These are phyloP conservation scores for Thelephora ganbajun DNA, from an alignment of 768 basidiomycete genomes.

Conservation along the genomic window DNA sequence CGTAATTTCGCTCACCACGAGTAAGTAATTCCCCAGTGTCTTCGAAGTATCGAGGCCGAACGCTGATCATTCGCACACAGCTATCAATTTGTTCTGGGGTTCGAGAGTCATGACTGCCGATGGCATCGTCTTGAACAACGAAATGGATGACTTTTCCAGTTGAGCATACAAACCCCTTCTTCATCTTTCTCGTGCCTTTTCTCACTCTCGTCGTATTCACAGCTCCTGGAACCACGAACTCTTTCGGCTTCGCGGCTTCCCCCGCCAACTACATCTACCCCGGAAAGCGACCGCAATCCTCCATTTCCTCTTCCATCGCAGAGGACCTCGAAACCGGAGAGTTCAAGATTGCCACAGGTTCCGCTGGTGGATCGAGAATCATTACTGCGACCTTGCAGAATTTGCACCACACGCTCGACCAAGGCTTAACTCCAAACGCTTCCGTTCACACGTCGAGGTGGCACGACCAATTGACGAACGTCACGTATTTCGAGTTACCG, in stretches of 20 bases:
- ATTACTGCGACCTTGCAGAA: slow-evolving; percentile 25
- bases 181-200: not conserved
- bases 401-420: slow-evolving; percentile 21
- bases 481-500: slow-evolving; percentile 12
- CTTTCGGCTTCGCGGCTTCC: slow-evolving; percentile 23
- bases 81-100: slow-evolving; percentile 14
- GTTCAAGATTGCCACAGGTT: slow-evolving; percentile 22
- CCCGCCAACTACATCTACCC: slow-evolving; percentile 22
- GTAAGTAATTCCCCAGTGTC: slow-evolving; percentile 1
- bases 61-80: not conserved
- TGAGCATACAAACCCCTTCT: not conserved
- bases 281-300: slow-evolving; percentile 22
- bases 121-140: slow-evolving; percentile 12
- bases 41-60: not conserved
- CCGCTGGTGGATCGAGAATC: slow-evolving; percentile 22
- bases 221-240: slow-evolving; percentile 13
- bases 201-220: not conserved
- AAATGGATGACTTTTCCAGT: slow-evolving; percentile 18
- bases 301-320: slow-evolving; percentile 20
- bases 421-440: slow-evolving; percentile 13
- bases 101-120: slow-evolving; percentile 15
- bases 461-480: slow-evolving; percentile 15
- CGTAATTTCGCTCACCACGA: slow-evolving; percentile 15
- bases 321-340: slow-evolving; percentile 21
- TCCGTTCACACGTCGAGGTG: slow-evolving; percentile 11